phyloP scores from a whole-genome alignment of 495 filamentous ascomycete species.

The Penicillium nucicola region DNA sequence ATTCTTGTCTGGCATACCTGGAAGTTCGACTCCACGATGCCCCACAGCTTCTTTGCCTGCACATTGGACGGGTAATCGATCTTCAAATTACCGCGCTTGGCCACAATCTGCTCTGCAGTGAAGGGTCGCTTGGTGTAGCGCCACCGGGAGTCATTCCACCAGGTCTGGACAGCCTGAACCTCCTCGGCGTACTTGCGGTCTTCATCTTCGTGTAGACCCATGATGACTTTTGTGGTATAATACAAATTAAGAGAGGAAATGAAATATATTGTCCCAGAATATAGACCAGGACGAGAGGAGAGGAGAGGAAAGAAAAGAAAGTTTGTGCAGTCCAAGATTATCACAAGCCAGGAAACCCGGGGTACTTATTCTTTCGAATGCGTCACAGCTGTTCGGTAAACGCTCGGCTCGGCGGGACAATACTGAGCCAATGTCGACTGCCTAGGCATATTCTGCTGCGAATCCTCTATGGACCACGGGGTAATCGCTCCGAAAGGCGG shows the following conservation, averaged over 20 bases:
- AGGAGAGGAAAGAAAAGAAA: conserved; percentile 18
- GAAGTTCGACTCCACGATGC: conserved; percentile 81
- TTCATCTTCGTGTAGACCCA: conserved; percentile 64
- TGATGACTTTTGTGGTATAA: conserved; percentile 27
- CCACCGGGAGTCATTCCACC: conserved; percentile 94
- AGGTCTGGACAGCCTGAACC: conserved; percentile 81
- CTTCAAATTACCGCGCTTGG: conserved; percentile 87
- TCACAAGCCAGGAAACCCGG: conserved; percentile 35
- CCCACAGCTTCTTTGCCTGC: conserved; percentile 92
- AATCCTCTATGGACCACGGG: conserved; percentile 26
- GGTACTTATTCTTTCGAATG: conserved; percentile 37
- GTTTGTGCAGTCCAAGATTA: conserved; percentile 2
- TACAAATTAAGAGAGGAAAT: conserved; percentile 5
- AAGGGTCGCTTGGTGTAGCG: conserved; percentile 87
- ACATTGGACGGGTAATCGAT: conserved; percentile 88
- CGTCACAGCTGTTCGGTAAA: conserved; percentile 44
- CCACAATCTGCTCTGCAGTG: conserved; percentile 94
- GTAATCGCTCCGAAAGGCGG: conserved; percentile 26
- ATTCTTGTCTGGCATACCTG: conserved; percentile 48
- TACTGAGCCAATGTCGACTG: conserved; percentile 9
- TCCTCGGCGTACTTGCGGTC: conserved; percentile 77
- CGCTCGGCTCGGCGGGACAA: conserved; percentile 45
- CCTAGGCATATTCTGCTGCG: conserved; percentile 13
- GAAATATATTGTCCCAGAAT: conserved; percentile 10
- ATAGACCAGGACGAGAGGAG: not conserved